phyloP scores from a whole-genome alignment of 2,329 filamentous ascomycete species.

The Phialocephala sp. region DNA sequence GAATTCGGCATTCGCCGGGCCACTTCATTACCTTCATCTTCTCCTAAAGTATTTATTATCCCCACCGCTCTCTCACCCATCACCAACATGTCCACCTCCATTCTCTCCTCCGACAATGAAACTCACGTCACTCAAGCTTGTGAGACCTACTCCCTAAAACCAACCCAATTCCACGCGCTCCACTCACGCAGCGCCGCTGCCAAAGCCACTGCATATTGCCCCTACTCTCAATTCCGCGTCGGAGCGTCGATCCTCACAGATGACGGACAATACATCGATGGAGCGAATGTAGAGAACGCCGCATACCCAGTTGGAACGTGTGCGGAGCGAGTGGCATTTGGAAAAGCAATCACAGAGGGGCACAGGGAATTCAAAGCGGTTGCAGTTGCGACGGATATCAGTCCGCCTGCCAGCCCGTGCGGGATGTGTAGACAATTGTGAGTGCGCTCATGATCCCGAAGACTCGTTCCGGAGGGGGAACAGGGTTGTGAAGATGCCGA shows the following conservation, averaged over 20 bases:
- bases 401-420: slow-evolving; percentile 75
- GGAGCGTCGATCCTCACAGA: slow-evolving; percentile 77
- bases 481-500: not conserved
- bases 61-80: not conserved
- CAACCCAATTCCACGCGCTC: slow-evolving; percentile 68
- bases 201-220: slow-evolving; percentile 82
- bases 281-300: slow-evolving; percentile 91
- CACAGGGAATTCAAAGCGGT: slow-evolving; percentile 71
- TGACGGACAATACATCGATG: slow-evolving; percentile 57
- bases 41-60: not conserved
- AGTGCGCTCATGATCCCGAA: slow-evolving; percentile 43
- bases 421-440: slow-evolving; percentile 96
- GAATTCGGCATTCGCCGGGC: slow-evolving; percentile 10
- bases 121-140: slow-evolving; percentile 44
- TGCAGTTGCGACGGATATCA: slow-evolving; percentile 83
- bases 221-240: slow-evolving; percentile 75
- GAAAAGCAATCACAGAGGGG: slow-evolving; percentile 69
- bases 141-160: slow-evolving; percentile 56
- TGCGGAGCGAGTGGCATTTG: slow-evolving; percentile 89
- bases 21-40: not conserved
- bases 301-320: slow-evolving; percentile 94
- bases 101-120: slow-evolving; percentile 39
- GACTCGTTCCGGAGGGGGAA: not conserved
- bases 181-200: slow-evolving; percentile 72
- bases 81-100: slow-evolving; percentile 31